Conservation (phyloP, 176 grass and related monocot genomes). For the Ampelocalamus luodianensis region DNA sequence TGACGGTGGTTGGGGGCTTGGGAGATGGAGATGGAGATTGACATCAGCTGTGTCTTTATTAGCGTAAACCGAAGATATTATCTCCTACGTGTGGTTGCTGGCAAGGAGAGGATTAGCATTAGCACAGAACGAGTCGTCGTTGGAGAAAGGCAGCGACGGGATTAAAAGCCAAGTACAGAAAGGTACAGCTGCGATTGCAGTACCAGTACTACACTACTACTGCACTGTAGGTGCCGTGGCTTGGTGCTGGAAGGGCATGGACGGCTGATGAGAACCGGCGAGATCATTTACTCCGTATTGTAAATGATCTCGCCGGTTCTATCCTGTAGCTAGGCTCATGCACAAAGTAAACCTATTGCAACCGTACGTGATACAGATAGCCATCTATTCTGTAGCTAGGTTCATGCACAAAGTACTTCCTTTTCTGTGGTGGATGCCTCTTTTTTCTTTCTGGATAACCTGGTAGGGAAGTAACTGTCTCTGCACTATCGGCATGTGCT, state of each 20-base stretch:
- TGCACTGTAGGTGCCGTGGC: not conserved
- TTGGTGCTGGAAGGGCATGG: not conserved
- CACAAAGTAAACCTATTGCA: not conserved
- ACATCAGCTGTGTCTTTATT: not conserved
- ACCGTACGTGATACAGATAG: not conserved
- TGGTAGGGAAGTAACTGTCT: not conserved
- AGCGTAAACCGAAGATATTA: not conserved
- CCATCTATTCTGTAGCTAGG: not conserved
- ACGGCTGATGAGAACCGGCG: not conserved
- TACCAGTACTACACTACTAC: not conserved
- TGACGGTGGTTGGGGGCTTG: not conserved
- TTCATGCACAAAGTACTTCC: not conserved
- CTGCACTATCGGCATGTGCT: not conserved
- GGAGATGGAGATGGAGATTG: not conserved
- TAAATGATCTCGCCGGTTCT: too few relatives aligned
- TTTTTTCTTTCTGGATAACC: not conserved
- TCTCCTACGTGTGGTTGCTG: not conserved
- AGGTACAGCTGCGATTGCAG: not conserved
- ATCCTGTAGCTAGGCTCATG: too few relatives aligned
- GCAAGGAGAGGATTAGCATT: slow-evolving; percentile 1
- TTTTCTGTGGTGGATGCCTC: not conserved
- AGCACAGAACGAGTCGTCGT: not conserved
- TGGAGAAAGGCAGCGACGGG: not conserved
- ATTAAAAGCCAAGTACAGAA: not conserved
- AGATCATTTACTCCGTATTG: not conserved